Evolutionary conservation across 257 asterid species (phyloP).

Genomic region (Coffea canephora): DNA sequence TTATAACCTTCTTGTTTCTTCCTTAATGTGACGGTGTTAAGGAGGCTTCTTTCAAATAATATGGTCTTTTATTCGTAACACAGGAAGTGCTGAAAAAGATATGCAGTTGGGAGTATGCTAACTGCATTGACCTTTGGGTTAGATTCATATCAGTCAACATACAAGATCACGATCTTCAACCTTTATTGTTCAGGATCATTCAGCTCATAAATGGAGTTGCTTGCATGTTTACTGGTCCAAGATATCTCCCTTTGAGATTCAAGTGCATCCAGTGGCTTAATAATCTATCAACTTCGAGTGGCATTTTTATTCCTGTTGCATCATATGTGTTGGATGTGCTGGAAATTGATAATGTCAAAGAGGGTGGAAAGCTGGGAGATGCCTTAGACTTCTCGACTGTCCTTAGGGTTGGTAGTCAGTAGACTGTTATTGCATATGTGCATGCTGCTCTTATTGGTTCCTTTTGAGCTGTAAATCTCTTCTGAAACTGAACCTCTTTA

Average conservation of each 20-base stretch:
- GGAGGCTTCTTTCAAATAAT: not conserved
- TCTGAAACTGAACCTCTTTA: conserved; percentile 13
- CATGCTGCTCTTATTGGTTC: not conserved
- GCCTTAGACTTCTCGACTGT: conserved; percentile 45
- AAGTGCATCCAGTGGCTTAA: conserved; percentile 90
- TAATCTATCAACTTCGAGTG: conserved; percentile 66
- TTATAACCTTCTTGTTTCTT: not conserved
- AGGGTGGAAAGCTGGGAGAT: conserved; percentile 48
- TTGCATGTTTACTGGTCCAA: conserved; percentile 73
- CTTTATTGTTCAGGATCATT: conserved; percentile 49
- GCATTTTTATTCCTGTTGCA: conserved; percentile 69
- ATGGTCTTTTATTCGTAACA: conserved; percentile 9
- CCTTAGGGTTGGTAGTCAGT: conserved; percentile 58
- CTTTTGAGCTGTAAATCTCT: not conserved
- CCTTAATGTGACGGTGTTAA: not conserved
- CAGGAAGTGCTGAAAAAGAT: conserved; percentile 79
- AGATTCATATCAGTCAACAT: conserved; percentile 63
- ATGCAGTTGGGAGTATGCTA: conserved; percentile 86
- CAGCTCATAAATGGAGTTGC: conserved; percentile 76
- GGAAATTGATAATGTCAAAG: conserved; percentile 72
- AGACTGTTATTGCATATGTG: conserved; percentile 11
- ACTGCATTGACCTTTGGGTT: conserved; percentile 87
- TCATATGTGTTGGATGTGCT: conserved; percentile 68
- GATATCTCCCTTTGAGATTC: conserved; percentile 87
- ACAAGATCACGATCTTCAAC: conserved; percentile 57